Base-by-base conservation (phyloP, 2,329 filamentous ascomycete genomes). In the Talaromyces sp. region DNA sequence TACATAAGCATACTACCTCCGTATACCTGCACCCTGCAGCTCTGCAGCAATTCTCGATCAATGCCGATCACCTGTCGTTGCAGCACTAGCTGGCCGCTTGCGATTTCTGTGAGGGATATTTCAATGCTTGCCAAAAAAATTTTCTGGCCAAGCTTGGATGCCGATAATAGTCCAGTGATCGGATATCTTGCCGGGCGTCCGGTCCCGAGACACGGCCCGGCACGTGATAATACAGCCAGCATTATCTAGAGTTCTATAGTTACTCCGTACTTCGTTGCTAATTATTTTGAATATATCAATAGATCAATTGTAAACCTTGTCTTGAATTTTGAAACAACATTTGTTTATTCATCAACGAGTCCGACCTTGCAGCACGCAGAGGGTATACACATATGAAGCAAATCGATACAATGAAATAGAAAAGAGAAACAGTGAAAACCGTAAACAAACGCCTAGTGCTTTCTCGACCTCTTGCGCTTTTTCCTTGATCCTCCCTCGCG, bases 391-490 rank as follows among this genome's bases (percentile, higher is more conserved):
- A 11, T 44, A 17, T 19, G 22, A 13, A 25, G 44, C 11, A 47
- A 19, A 11, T 47, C 19, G 22, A 25, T 19, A 25, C 19, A 47
- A 25, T 25, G 44, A 47, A n/a, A 22, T 8, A 44, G 39, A 44
- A 47, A 47, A 11, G 25, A 47, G 44, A 25, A 22, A 39, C 11
- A 11, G 9, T 5, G 25, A 8, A 47, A 47, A 47, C 19, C 39
- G 17, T 19, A 47, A 25, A 47, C 1, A 19, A 19, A 47, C 3
- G 8, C 25, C 49, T 67, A 77, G 65, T 78, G 71, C 70, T 77
- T 78, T 70, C 75, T 79, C 10, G 76, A 77, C 62, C 78, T 73
- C 71, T 78, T 79, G 67, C 77, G 76, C 72, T 77, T 79, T 68
- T 71, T 75, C 56, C 66, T 63, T 11, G 70, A 69, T 59, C 71